phyloP scores from a whole-genome alignment of 2,329 filamentous ascomycete genomes.

The Aschersonia sp. region DNA sequence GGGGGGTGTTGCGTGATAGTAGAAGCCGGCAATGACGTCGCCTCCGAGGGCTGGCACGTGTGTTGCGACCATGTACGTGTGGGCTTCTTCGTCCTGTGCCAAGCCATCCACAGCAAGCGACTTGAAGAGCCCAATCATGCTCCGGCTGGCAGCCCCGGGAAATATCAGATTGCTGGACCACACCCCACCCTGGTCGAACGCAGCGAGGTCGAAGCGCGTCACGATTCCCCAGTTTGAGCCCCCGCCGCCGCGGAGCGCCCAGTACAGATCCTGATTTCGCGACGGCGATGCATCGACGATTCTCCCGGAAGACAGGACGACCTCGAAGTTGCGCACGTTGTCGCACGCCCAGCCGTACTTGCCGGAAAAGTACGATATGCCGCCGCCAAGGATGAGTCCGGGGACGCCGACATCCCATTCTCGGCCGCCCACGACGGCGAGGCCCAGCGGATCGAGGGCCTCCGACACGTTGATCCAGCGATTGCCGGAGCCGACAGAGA shows the following conservation, averaged over 20 bases:
- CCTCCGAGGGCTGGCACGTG: constrained; percentile 3
- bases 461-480: constrained; percentile 28
- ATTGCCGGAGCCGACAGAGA: constrained; percentile 26
- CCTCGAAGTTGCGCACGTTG: constrained; percentile 14
- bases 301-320: constrained; percentile 26
- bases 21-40: constrained; percentile 4
- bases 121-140: constrained; percentile 6
- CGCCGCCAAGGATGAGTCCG: constrained; percentile 18
- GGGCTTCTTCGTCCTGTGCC: constrained; percentile 7
- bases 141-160: constrained; percentile 4
- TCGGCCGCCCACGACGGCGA: constrained; percentile 25
- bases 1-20: constrained; percentile 7
- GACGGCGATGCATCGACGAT: constrained; percentile 24
- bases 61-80: constrained; percentile 9
- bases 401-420: constrained; percentile 20
- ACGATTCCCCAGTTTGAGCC: constrained; percentile 30
- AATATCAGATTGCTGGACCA: constrained; percentile 3
- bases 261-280: constrained; percentile 24
- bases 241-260: constrained; percentile 28
- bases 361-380: constrained; percentile 26
- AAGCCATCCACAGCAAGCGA: constrained; percentile 6
- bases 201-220: constrained; percentile 14
- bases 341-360: constrained; percentile 8
- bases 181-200: constrained; percentile 10
- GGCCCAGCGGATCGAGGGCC: constrained; percentile 18